A percentile compares a stretch with the other conserved stretches of the same genome.
These are phyloP conservation scores for Oryza glumipatula DNA, from an alignment of 176 grass and related monocot genomes.

Conservation along the genomic window DNA sequence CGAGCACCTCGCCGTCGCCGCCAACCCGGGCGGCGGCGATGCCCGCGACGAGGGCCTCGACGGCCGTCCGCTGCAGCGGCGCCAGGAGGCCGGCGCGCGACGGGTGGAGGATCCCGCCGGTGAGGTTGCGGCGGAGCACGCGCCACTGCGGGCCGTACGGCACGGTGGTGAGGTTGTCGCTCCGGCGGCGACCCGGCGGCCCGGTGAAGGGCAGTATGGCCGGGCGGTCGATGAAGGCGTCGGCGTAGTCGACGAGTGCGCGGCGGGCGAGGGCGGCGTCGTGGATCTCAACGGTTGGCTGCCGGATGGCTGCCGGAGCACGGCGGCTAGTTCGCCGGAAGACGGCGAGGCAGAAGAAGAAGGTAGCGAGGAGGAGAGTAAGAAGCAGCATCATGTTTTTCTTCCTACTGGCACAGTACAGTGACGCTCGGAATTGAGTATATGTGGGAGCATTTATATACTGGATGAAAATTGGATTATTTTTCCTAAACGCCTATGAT, in stretches of 20 bases:
- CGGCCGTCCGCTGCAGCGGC: neutral
- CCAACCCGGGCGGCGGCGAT: neutral
- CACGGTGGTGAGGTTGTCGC: constrained; percentile 4
- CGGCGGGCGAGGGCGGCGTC: neutral
- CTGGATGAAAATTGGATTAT: no score
- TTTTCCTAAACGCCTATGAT: no score
- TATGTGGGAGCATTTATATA: no score
- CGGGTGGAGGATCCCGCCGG: neutral
- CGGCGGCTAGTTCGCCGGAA: no score
- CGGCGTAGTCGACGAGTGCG: constrained; percentile 6
- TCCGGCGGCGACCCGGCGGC: neutral
- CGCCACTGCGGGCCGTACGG: constrained; percentile 25
- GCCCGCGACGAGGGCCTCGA: neutral
- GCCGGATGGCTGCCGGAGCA: no score
- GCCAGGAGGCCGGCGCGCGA: neutral
- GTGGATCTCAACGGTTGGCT: no score
- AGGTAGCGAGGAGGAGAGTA: no score
- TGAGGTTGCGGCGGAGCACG: constrained; percentile 30
- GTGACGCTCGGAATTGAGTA: no score
- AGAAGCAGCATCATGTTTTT: no score
- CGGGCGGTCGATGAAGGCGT: neutral
- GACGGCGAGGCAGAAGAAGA: no score
- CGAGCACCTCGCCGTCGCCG: neutral
- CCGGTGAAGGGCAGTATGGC: no score
- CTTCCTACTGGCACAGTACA: no score